Evolutionary conservation across 208 protist species (phyloP).

Genomic region (Acanthamoeba culbertsoni): DNA sequence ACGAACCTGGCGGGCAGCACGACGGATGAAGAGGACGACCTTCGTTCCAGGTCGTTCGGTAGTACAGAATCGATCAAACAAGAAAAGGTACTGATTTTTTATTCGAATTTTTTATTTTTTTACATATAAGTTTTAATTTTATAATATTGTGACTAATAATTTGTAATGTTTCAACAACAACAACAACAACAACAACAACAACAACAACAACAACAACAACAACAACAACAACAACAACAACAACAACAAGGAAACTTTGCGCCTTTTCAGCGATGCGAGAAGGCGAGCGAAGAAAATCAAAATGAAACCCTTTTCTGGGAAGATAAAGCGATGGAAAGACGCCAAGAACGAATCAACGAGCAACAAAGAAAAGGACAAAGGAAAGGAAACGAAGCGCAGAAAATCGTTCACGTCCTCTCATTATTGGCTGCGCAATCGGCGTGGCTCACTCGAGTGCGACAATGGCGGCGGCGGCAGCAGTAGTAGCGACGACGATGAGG

Average conservation of each 20-base stretch:
- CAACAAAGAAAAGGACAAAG: neutral
- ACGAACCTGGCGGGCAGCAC: neutral
- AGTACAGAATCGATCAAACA: neutral
- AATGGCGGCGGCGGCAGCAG: neutral
- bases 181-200: neutral
- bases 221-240: neutral
- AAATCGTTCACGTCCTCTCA: too few species aligned
- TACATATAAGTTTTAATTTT: too few species aligned
- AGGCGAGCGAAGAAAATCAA: neutral
- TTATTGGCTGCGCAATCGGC: neutral
- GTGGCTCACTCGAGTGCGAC: neutral
- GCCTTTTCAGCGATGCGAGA: neutral
- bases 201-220: neutral
- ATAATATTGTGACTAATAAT: neutral
- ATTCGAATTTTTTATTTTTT: neutral
- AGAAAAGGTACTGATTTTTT: neutral
- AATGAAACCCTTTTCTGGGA: slow-evolving; percentile 11
- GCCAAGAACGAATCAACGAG: too few species aligned
- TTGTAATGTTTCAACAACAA: neutral
- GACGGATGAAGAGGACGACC: neutral
- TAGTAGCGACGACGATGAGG: neutral
- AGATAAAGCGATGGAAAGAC: neutral
- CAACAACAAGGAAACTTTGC: neutral
- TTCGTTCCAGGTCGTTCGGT: neutral
- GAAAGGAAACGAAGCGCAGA: too few species aligned